Evolutionary conservation across 306 rosid species (phyloP), one percentile per base, ranked within the genome.

Genomic region (Mimosa pudica): DNA sequence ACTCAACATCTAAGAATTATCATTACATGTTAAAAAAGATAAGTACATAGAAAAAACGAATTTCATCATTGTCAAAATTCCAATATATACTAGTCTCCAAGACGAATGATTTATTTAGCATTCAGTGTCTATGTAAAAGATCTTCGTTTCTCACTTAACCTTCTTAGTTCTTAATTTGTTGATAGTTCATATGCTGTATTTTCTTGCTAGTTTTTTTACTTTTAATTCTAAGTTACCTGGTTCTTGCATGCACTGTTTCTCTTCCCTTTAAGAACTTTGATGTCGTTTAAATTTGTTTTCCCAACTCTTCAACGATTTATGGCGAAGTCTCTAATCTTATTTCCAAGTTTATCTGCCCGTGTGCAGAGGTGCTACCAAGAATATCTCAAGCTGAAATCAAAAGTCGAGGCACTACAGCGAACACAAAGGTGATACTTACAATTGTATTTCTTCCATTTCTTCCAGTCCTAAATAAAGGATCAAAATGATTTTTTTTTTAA

Each of bases 331-430:
- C 76, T 84, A 66, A 75, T 76, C 51, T 42, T 12, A 16, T 12
- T 75, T 76, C 44, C 24, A 11, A 10, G 20, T 44, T 51, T 24
- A 16, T 52, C 1, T 82, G 48, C 70, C 48, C 10, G 55, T 74
- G 46, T 76, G 80, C 79, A 93, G 97, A 88, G 80, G 77, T 77
- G 83, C 80, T 86, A 88, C 72, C 87, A 93, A 71, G 98, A 93
- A n/a, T 93, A 89, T 79, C 80, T 89, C 80, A 88, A 83, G 83
- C 89, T 89, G 47, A 91, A 89, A 86, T 80, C 87, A 18, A 87
- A 89, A 78, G 94, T 86, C 9, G 94, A 89, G 76, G 71, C 24
- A 78, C 85, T 93, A n/a, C 91, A 90, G 48, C 82, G 79, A 45
- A 80, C 83, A 4, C 98, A 93, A 51, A 91, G 98, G 98, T 93